Percentiles rank a stretch among this genome's conserved stretches.
These are phyloP conservation scores for Suillus hirtellus DNA, from an alignment of 768 basidiomycete species.

Conservation along the genomic window DNA sequence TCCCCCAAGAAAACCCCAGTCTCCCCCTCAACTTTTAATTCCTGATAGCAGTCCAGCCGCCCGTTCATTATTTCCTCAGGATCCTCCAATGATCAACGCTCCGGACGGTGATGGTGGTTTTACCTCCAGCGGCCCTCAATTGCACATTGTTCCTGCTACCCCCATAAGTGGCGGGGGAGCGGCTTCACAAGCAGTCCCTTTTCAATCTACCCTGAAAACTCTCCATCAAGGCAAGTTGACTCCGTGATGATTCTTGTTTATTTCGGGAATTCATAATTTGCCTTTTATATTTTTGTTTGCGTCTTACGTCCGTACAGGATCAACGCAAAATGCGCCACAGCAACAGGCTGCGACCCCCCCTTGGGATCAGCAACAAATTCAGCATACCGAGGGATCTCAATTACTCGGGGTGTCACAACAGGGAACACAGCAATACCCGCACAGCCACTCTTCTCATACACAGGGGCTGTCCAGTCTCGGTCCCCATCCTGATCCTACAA, in stretches of 20 bases:
- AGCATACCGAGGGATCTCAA: slow-evolving; percentile 32
- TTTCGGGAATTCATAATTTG: slow-evolving; percentile 33
- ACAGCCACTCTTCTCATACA: slow-evolving; percentile 36
- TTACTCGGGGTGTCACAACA: slow-evolving; percentile 32
- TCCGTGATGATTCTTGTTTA: slow-evolving; percentile 31
- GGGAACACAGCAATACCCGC: slow-evolving; percentile 30
- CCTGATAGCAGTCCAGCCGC: slow-evolving; percentile 53
- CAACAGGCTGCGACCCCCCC: slow-evolving; percentile 35
- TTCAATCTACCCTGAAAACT: slow-evolving; percentile 50
- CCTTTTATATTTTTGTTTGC: slow-evolving; percentile 26
- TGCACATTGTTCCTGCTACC: slow-evolving; percentile 83
- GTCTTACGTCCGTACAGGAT: slow-evolving; percentile 32
- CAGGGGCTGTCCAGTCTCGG: slow-evolving; percentile 37
- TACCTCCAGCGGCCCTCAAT: slow-evolving; percentile 53
- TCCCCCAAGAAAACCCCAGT: slow-evolving; percentile 55
- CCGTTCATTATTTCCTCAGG: slow-evolving; percentile 38
- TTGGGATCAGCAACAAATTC: slow-evolving; percentile 39
- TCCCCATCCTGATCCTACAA: slow-evolving; percentile 36
- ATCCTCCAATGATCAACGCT: slow-evolving; percentile 57
- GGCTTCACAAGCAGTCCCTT: slow-evolving; percentile 46
- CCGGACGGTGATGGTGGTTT: slow-evolving; percentile 56
- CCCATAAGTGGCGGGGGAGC: slow-evolving; percentile 67
- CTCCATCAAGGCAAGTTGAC: slow-evolving; percentile 54
- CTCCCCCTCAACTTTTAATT: slow-evolving; percentile 60
- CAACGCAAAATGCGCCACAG: slow-evolving; percentile 33